Evolutionary conservation across 495 filamentous ascomycete species (phyloP), one percentile per base, ranked within the genome.

Genomic region (Lophium mytilinum): DNA sequence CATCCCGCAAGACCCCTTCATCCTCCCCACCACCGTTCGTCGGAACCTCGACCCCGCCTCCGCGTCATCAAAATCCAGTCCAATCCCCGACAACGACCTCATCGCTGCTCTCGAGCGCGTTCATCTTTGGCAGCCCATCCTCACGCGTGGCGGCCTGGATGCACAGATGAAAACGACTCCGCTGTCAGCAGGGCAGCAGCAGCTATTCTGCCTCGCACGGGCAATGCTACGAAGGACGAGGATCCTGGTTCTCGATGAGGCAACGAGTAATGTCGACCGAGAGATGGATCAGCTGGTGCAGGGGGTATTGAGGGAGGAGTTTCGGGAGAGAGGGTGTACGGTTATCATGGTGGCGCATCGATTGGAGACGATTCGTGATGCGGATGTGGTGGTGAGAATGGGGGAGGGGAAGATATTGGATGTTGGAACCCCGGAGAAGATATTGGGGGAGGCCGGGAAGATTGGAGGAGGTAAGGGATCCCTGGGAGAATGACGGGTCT

Each of bases 321-420:
- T 86, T 66, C 68, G 64, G 15, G 72, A 72, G 0, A 68, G 64
- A n/a, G 72, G 71, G 0, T 74, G 78, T 56, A 87, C 83, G 6
- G 75, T 86, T 37, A 66, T 87, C 46, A 73, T 81, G 11, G 78
- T 88, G 1, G 79, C 83, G 0, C 84, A 87, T 66, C 75, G 78
- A 40, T 71, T 86, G n/a, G 76, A 80, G 30, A 80, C 79, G 0
- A 79, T 83, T 57, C 57, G 77, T 8, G 80, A 83, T 58, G 78
- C 69, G 54, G 78, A 80, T 61, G 71, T 69, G 50, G 66, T 81
- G 15, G 68, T 75, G 19, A 69, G 80, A 21, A 60, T 80, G 35
- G 74, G 76, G 4, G 68, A 66, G 8, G 78, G 78, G 17, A 66
- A 56, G 10, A 50, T 81, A 14, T 65, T 75, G 12, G 77, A 80